Evolutionary conservation across 2,329 filamentous ascomycete species (phyloP).

Genomic region (Ustulina deusta): DNA sequence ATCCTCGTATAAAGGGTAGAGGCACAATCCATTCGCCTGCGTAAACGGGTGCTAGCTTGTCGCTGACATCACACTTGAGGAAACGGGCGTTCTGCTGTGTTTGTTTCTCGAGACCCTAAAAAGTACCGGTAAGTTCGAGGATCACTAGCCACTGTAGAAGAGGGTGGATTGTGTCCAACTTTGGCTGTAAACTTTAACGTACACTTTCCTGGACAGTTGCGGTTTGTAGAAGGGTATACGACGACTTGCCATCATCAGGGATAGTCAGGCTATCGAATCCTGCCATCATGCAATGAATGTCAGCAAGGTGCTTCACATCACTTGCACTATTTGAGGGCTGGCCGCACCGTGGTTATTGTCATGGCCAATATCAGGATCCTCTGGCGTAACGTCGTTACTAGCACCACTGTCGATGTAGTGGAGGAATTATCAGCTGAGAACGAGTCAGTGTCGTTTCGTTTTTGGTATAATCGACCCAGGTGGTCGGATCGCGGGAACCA

Average conservation of each 20-base stretch:
- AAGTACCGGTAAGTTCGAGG: slow-evolving; percentile 9
- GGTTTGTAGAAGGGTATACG: slow-evolving; percentile 75
- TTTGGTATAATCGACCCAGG: slow-evolving; percentile 73
- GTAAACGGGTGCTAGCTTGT: slow-evolving; percentile 58
- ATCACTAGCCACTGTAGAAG: neutral
- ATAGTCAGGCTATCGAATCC: slow-evolving; percentile 76
- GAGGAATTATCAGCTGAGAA: slow-evolving; percentile 75
- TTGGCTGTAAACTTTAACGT: slow-evolving; percentile 44
- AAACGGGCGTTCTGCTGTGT: slow-evolving; percentile 70
- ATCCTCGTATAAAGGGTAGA: slow-evolving; percentile 69
- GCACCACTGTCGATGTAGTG: slow-evolving; percentile 63
- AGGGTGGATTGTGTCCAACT: too few relatives aligned
- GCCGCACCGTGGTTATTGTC: slow-evolving; percentile 73
- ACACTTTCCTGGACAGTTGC: slow-evolving; percentile 72
- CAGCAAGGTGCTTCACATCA: neutral
- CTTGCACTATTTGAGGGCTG: neutral
- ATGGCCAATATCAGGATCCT: slow-evolving; percentile 70
- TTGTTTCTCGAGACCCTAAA: slow-evolving; percentile 55
- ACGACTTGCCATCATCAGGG: slow-evolving; percentile 70
- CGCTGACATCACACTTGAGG: slow-evolving; percentile 71
- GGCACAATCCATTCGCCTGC: slow-evolving; percentile 74
- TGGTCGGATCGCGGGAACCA: slow-evolving; percentile 73
- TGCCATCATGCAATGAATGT: slow-evolving; percentile 5
- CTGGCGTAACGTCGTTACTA: slow-evolving; percentile 60
- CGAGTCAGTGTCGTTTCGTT: slow-evolving; percentile 69